A percentile compares a stretch with the other conserved stretches of the same genome.
phyloP scores from a whole-genome alignment of 495 filamentous ascomycete species.

The Saxophila tyrrhenica region DNA sequence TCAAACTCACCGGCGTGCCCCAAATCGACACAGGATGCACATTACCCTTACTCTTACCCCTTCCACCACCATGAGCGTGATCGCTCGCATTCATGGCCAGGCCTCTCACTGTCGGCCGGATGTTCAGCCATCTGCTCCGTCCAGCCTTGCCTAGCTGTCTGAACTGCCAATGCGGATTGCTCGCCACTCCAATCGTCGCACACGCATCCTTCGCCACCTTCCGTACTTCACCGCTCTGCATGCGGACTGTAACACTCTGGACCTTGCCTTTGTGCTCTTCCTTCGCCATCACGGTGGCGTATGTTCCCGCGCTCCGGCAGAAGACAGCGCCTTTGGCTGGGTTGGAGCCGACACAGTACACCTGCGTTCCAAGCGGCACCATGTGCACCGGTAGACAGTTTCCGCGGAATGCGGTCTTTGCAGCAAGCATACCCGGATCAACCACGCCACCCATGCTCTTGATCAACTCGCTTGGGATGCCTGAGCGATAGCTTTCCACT shows the following conservation, averaged over 20 bases:
- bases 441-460: conserved; percentile 80
- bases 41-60: conserved; percentile 98
- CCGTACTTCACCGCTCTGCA: conserved; percentile 86
- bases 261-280: conserved; percentile 52
- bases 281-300: conserved; percentile 75
- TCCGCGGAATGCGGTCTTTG: conserved; percentile 85
- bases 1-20: conserved; percentile 81
- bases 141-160: conserved; percentile 89
- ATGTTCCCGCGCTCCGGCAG: conserved; percentile 87
- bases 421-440: conserved; percentile 88
- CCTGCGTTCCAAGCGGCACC: conserved; percentile 80
- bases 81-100: conserved; percentile 96
- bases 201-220: conserved; percentile 83
- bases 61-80: conserved; percentile 95
- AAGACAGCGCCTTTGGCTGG: conserved; percentile 67
- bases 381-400: conserved; percentile 92
- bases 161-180: conserved; percentile 85
- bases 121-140: conserved; percentile 80
- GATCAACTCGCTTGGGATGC: conserved; percentile 74
- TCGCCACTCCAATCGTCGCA: conserved; percentile 84
- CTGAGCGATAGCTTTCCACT: conserved; percentile 78
- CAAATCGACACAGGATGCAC: conserved; percentile 86
- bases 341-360: conserved; percentile 78
- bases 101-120: conserved; percentile 88
- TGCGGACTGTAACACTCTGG: conserved; percentile 61